These are phyloP conservation scores for Colletotrichum sp. DNA, from an alignment of 2,329 filamentous ascomycete species.

Conservation along the genomic window DNA sequence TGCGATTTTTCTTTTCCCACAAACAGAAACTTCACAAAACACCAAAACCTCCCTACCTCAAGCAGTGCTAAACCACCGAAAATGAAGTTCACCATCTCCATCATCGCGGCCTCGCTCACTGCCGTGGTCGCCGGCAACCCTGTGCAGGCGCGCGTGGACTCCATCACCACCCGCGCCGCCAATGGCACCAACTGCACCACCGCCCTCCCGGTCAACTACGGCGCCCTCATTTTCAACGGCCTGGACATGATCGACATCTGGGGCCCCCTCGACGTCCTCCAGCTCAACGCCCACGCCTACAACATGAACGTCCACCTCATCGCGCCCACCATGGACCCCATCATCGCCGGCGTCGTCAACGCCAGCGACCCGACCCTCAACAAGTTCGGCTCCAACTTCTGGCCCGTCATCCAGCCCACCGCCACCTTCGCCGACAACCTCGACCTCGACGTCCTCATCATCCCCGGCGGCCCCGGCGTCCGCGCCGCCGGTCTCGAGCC, in stretches of 20 bases:
- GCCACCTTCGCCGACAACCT: constrained; percentile 58
- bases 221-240: constrained; percentile 22
- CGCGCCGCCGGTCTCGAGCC: constrained; percentile 35
- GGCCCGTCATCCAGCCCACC: constrained; percentile 41
- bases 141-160: background rate
- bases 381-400: constrained; percentile 38
- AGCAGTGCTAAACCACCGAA: background rate
- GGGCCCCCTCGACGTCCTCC: constrained; percentile 25
- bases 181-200: background rate
- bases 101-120: background rate
- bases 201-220: constrained; percentile 14
- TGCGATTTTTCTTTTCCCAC: background rate
- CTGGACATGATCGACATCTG: constrained; percentile 26
- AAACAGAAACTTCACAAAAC: background rate
- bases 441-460: constrained; percentile 66
- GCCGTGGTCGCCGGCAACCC: background rate
- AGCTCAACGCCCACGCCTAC: constrained; percentile 17
- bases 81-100: background rate
- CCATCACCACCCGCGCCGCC: background rate
- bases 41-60: background rate
- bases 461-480: constrained; percentile 66
- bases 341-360: constrained; percentile 35
- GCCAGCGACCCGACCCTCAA: constrained; percentile 28
- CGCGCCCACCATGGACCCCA: constrained; percentile 43
- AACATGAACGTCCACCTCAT: constrained; percentile 46